These are phyloP conservation scores for Fusarium sulawesiense DNA, from an alignment of 2,329 filamentous ascomycete species.

Conservation along the genomic window DNA sequence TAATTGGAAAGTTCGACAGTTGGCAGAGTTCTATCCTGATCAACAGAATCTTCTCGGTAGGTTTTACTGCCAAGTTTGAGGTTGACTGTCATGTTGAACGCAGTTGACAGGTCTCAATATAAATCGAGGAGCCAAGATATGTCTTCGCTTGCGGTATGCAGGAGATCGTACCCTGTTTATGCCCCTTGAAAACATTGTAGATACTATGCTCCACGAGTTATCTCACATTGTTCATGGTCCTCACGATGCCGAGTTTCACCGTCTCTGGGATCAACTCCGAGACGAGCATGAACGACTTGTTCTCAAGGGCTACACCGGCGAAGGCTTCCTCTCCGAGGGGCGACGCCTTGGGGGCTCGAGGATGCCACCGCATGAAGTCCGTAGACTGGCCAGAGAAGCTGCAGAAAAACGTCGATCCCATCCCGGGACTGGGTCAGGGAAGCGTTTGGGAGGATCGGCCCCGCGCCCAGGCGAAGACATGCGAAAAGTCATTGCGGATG, in stretches of 20 bases:
- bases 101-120: constrained; percentile 75
- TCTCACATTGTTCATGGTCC: constrained; percentile 88
- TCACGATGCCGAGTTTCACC: constrained; percentile 85
- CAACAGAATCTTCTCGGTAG: constrained; percentile 80
- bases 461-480: constrained; percentile 71
- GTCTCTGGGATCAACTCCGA: constrained; percentile 88
- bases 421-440: constrained; percentile 73
- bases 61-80: constrained; percentile 52
- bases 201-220: constrained; percentile 95
- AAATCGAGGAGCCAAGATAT: constrained; percentile 81
- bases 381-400: constrained; percentile 77
- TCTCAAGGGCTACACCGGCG: constrained; percentile 88
- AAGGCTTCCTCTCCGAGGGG: constrained; percentile 84
- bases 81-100: background rate
- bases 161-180: constrained; percentile 81
- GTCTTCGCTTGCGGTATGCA: constrained; percentile 82
- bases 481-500: constrained; percentile 76
- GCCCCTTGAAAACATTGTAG: constrained; percentile 80
- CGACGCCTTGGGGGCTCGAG: constrained; percentile 74
- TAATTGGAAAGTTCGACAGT: constrained; percentile 79
- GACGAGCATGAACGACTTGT: constrained; percentile 83
- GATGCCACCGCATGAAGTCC: constrained; percentile 79
- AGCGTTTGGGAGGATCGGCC: constrained; percentile 74
- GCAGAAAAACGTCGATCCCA: constrained; percentile 75
- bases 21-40: constrained; percentile 87